phyloP scores from a whole-genome alignment of 192 early-diverging fungal genomes.

The Coemansia sp. region DNA sequence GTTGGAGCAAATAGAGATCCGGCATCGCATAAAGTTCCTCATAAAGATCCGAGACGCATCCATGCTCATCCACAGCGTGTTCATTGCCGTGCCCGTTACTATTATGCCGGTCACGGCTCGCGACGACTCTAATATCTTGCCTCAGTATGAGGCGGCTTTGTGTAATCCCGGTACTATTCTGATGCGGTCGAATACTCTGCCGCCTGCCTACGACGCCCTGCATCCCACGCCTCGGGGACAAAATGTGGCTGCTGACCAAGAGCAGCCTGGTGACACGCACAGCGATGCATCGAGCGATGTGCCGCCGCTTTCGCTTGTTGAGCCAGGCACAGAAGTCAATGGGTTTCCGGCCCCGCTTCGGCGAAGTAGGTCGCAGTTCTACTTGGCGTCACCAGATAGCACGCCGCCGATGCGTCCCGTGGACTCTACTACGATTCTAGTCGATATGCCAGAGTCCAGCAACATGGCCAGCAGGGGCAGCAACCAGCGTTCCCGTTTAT shows the following conservation, averaged over 20 bases:
- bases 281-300: not conserved
- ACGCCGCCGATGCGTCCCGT: constrained; percentile 19
- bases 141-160: constrained; percentile 42
- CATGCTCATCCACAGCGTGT: constrained; percentile 41
- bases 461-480: not conserved
- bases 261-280: not conserved
- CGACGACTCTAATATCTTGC: constrained; percentile 40
- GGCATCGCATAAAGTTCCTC: constrained; percentile 52
- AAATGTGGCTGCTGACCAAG: not conserved
- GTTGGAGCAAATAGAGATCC: constrained; percentile 46
- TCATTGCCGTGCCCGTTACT: constrained; percentile 51
- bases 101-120: constrained; percentile 49
- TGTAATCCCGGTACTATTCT: constrained; percentile 26
- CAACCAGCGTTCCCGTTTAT: not conserved
- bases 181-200: constrained; percentile 43
- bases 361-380: constrained; percentile 38
- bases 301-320: constrained; percentile 7
- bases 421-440: not conserved
- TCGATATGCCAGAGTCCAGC: not conserved
- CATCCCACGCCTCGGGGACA: not conserved
- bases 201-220: constrained; percentile 38
- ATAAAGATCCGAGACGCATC: constrained; percentile 43
- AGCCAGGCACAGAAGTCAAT: constrained; percentile 20
- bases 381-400: constrained; percentile 38
- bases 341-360: constrained; percentile 35